Conservation (phyloP, 73 alveolate genomes). For the Uronychia binucleata region DNA sequence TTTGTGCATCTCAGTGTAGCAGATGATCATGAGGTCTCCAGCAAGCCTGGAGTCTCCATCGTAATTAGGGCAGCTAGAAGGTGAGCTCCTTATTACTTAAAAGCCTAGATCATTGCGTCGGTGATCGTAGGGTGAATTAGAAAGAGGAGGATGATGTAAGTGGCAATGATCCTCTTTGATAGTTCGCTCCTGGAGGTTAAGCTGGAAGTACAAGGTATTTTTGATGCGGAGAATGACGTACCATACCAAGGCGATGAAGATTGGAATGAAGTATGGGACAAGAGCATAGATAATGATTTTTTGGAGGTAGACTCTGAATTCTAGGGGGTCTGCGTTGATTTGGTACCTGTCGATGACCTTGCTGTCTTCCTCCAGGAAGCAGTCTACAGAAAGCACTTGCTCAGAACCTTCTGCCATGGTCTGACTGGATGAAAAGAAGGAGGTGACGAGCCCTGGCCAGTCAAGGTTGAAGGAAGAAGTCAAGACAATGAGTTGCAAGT, state of each 20-base stretch:
- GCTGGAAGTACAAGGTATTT: neutral
- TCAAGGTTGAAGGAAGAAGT: conserved; percentile 25
- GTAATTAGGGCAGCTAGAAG: neutral
- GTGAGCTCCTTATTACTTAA: neutral
- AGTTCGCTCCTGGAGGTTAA: neutral
- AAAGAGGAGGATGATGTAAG: conserved; percentile 10
- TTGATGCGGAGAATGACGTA: neutral
- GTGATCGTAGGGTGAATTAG: conserved; percentile 15
- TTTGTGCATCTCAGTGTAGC: neutral
- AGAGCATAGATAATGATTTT: conserved; percentile 13
- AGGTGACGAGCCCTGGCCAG: conserved; percentile 16
- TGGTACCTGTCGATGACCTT: neutral
- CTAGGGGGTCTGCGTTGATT: neutral
- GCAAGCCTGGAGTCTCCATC: neutral
- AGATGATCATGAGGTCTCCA: neutral
- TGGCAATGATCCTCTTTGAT: neutral
- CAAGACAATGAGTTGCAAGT: conserved; percentile 21
- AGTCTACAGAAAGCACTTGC: conserved; percentile 2
- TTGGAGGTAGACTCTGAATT: conserved; percentile 6
- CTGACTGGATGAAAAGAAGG: neutral
- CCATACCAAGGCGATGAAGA: neutral
- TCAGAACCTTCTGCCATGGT: conserved; percentile 18
- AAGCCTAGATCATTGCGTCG: neutral
- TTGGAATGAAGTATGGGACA: conserved; percentile 5
- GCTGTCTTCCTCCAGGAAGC: neutral